Percentiles rank a stretch among this genome's conserved stretches.
phyloP scores from a whole-genome alignment of 2,329 filamentous ascomycete genomes.

The Neofusicoccum ribis region DNA sequence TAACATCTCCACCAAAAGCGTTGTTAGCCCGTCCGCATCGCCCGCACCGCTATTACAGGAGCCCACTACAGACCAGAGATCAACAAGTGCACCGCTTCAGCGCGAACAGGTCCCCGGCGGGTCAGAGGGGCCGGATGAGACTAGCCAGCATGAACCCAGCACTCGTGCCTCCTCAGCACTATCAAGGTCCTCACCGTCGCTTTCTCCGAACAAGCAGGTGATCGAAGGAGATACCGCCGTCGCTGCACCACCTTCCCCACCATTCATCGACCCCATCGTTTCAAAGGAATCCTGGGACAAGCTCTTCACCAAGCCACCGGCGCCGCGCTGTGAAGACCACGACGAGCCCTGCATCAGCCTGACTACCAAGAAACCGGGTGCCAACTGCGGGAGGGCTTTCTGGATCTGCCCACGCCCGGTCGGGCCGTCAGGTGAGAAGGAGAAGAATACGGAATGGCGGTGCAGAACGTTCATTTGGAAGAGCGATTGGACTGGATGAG shows the following conservation, averaged over 20 bases:
- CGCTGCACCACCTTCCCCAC: background rate
- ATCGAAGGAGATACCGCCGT: too few relatives aligned
- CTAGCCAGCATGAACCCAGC: background rate
- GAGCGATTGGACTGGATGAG: conserved; percentile 57
- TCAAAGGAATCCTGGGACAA: conserved; percentile 84
- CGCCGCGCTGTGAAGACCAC: conserved; percentile 80
- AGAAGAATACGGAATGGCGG: conserved; percentile 80
- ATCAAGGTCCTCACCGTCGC: background rate
- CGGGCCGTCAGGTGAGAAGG: conserved; percentile 81
- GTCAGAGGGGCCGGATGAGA: background rate
- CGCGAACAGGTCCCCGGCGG: background rate
- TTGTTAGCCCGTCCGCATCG: background rate
- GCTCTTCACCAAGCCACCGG: conserved; percentile 71
- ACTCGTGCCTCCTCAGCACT: background rate
- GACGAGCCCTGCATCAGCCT: conserved; percentile 81
- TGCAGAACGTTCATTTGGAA: conserved; percentile 81
- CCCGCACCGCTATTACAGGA: conserved; percentile 34
- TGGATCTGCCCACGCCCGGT: conserved; percentile 75
- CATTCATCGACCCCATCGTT: conserved; percentile 65
- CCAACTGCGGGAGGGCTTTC: conserved; percentile 71
- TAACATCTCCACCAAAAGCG: background rate
- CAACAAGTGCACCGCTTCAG: background rate
- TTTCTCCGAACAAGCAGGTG: too few relatives aligned
- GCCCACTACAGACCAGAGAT: background rate
- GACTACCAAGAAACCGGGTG: conserved; percentile 83